These are phyloP conservation scores for Lineolata rhizophorae DNA, from an alignment of 495 filamentous ascomycete genomes.

Conservation along the genomic window DNA sequence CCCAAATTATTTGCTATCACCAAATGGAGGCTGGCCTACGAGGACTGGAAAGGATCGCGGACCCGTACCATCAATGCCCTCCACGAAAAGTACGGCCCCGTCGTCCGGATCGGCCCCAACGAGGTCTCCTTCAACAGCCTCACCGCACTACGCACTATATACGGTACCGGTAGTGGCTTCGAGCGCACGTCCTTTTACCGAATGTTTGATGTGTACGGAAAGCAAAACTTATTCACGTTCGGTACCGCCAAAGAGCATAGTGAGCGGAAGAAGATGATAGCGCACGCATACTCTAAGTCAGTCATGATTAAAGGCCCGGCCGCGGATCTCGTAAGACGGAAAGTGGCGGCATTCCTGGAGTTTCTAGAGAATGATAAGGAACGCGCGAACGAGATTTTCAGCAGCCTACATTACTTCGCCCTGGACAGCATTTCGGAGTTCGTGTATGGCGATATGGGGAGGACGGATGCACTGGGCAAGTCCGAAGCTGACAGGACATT, in stretches of 20 bases:
- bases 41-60: slow-evolving; percentile 17
- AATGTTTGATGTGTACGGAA: slow-evolving; percentile 23
- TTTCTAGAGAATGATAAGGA: slow-evolving; percentile 11
- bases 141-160: slow-evolving; percentile 14
- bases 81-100: slow-evolving; percentile 19
- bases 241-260: slow-evolving; percentile 12
- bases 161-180: slow-evolving; percentile 22
- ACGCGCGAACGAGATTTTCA: slow-evolving; percentile 14
- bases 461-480: slow-evolving; percentile 11
- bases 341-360: slow-evolving; percentile 14
- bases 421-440: slow-evolving; percentile 21
- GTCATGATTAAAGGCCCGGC: slow-evolving; percentile 11
- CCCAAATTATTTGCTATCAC: slow-evolving; percentile 14
- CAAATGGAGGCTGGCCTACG: slow-evolving; percentile 11
- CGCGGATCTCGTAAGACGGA: slow-evolving; percentile 11
- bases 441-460: slow-evolving; percentile 14
- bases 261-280: slow-evolving; percentile 21
- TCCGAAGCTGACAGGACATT: slow-evolving; percentile 11
- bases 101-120: slow-evolving; percentile 22
- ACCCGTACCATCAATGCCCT: slow-evolving; percentile 14
- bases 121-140: slow-evolving; percentile 17
- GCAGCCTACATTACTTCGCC: slow-evolving; percentile 21
- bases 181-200: slow-evolving; percentile 20
- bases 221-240: slow-evolving; percentile 20
- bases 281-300: slow-evolving; percentile 20